These are phyloP conservation scores for Pleurotus sapidus DNA, from an alignment of 768 basidiomycete species.

Conservation along the genomic window DNA sequence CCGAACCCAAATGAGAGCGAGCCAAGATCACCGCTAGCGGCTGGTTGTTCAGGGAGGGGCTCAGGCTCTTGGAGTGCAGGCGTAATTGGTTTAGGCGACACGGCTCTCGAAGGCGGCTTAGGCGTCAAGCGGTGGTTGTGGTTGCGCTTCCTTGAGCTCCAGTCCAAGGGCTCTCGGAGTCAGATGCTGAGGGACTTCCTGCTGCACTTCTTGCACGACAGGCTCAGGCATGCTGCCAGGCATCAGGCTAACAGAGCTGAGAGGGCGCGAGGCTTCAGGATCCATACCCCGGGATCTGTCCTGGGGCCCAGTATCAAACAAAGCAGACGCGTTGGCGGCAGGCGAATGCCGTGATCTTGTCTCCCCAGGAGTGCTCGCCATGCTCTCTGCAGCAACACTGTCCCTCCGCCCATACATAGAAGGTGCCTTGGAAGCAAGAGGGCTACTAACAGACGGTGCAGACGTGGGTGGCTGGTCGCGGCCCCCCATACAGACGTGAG, in stretches of 20 bases:
- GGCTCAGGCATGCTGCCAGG: neutral
- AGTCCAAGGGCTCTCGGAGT: neutral
- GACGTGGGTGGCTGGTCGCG: slow-evolving; percentile 4
- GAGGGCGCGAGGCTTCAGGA: too few relatives aligned
- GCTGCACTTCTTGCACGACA: neutral
- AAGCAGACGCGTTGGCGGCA: neutral
- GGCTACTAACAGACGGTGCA: neutral
- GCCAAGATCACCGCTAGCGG: neutral
- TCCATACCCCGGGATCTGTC: too few relatives aligned
- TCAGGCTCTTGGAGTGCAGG: neutral
- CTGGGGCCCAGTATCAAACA: neutral
- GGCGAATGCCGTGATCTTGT: slow-evolving; percentile 1
- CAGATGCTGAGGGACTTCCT: neutral
- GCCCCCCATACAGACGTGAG: slow-evolving; percentile 50
- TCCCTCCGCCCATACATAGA: neutral
- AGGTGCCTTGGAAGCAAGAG: neutral
- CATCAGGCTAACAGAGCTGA: too few relatives aligned
- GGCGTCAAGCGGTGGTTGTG: too few relatives aligned
- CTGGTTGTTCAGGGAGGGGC: neutral
- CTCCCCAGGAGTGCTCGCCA: slow-evolving; percentile 3
- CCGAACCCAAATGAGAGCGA: too few relatives aligned
- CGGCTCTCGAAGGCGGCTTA: too few relatives aligned
- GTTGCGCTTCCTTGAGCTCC: neutral
- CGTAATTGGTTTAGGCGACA: too few relatives aligned
- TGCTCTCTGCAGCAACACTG: neutral